Evolutionary conservation across 139 green algal genomes (phyloP).

Genomic region (Diplosphaera chodatii): DNA sequence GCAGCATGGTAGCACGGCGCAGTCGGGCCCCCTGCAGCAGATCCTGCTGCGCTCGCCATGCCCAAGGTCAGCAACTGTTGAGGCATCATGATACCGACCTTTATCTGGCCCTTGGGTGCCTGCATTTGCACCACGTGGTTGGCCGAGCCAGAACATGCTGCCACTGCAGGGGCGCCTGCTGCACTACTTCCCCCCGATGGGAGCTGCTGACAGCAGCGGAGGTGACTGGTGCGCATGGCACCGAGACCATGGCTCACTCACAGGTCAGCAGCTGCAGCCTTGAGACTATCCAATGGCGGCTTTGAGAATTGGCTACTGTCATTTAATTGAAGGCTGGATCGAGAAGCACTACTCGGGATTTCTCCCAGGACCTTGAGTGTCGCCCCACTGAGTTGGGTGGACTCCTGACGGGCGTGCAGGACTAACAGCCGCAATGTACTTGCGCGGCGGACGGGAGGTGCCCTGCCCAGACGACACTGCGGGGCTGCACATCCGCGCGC

Average conservation of each 20-base stretch:
- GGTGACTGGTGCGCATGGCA: constrained; percentile 77
- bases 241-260: constrained; percentile 65
- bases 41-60: constrained; percentile 25
- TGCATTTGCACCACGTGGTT: too few species aligned
- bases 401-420: too few species aligned
- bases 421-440: constrained; percentile 63
- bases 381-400: too few species aligned
- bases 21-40: constrained; percentile 8
- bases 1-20: neutral
- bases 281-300: too few species aligned
- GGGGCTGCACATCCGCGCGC: constrained; percentile 52
- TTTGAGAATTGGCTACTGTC: too few species aligned
- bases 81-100: too few species aligned
- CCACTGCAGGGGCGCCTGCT: constrained; percentile 56
- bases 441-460: constrained; percentile 27
- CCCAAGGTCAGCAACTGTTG: too few species aligned
- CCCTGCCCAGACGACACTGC: constrained; percentile 40
- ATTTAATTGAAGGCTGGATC: too few species aligned
- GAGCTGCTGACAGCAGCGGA: neutral
- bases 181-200: constrained; percentile 58
- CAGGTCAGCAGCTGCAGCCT: constrained; percentile 42
- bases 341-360: too few species aligned
- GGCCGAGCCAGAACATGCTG: too few species aligned
- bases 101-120: too few species aligned
- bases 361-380: too few species aligned